A percentile compares a stretch with the other conserved stretches of the same genome.
phyloP scores from a whole-genome alignment of 495 filamentous ascomycete genomes.

The Penicillium lividum region DNA sequence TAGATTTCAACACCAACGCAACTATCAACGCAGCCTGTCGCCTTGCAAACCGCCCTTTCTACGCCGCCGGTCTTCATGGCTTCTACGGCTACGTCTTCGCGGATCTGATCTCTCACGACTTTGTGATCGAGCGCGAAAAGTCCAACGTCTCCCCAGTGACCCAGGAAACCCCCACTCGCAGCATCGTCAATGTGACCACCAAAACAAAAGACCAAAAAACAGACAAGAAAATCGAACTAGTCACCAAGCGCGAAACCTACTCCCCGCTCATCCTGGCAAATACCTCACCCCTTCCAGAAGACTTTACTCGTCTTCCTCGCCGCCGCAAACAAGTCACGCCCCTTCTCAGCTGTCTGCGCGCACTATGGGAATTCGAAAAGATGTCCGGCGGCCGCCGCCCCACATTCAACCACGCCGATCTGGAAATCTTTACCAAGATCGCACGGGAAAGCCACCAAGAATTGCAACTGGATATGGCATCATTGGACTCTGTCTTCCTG shows the following conservation, averaged over 20 bases:
- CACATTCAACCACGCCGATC: slow-evolving; percentile 57
- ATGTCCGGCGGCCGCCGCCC: slow-evolving; percentile 54
- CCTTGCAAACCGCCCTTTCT: slow-evolving; percentile 74
- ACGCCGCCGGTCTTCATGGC: slow-evolving; percentile 83
- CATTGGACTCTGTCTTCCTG: slow-evolving; percentile 76
- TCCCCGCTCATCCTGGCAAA: slow-evolving; percentile 78
- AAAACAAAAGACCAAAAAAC: slow-evolving; percentile 74
- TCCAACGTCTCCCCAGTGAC: slow-evolving; percentile 68
- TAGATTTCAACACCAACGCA: slow-evolving; percentile 69
- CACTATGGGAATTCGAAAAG: slow-evolving; percentile 76
- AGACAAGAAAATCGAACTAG: slow-evolving; percentile 77
- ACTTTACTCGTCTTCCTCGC: slow-evolving; percentile 63
- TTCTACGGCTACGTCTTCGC: slow-evolving; percentile 95
- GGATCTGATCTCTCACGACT: slow-evolving; percentile 85
- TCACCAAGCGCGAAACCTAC: slow-evolving; percentile 89
- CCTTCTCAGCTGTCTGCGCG: slow-evolving; percentile 76
- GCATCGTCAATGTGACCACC: slow-evolving; percentile 66
- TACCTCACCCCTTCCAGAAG: slow-evolving; percentile 68
- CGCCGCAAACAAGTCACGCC: slow-evolving; percentile 75
- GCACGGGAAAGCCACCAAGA: slow-evolving; percentile 73
- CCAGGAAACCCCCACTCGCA: slow-evolving; percentile 77
- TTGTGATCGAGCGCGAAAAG: slow-evolving; percentile 79
- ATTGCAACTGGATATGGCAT: slow-evolving; percentile 73
- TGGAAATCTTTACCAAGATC: slow-evolving; percentile 71
- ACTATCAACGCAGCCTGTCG: slow-evolving; percentile 82